Evolutionary conservation across 306 rosid genomes (phyloP).

Genomic region (Lathyrus tuberosus): DNA sequence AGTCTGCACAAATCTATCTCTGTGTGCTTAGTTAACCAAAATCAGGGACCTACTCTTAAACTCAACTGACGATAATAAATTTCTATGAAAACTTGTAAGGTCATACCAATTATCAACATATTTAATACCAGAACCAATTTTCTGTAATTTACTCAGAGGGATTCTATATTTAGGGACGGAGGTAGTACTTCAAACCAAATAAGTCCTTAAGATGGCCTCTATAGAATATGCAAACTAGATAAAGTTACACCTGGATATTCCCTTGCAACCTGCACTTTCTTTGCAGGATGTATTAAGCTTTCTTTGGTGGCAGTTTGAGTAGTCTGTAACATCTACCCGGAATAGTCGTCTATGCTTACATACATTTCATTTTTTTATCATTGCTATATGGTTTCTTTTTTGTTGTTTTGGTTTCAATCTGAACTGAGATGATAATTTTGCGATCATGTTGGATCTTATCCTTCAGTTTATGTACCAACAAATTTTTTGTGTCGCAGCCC

Average conservation of each 20-base stretch:
- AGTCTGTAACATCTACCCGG: neutral
- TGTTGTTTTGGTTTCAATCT: conserved; percentile 9
- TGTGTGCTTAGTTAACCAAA: too few species aligned
- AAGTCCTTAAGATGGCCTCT: neutral
- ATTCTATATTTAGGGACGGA: too few species aligned
- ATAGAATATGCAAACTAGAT: neutral
- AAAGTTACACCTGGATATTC: conserved; percentile 3
- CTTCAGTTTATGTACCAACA: conserved; percentile 17
- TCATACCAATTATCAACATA: too few species aligned
- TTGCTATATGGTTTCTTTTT: neutral
- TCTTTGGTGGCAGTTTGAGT: conserved; percentile 1
- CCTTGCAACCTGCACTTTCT: neutral
- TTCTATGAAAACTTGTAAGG: too few species aligned
- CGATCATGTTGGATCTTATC: conserved; percentile 17
- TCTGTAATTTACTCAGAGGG: too few species aligned
- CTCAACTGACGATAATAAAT: too few species aligned
- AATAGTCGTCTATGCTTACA: conserved; percentile 3
- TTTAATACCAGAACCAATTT: too few species aligned
- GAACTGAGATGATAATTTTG: conserved; percentile 6
- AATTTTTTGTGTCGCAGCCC: conserved; percentile 60
- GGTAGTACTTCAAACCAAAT: too few species aligned
- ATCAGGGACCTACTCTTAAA: too few species aligned
- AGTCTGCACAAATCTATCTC: too few species aligned
- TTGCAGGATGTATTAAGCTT: conserved; percentile 11
- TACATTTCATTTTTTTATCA: neutral